Base-by-base conservation (phyloP, 1,284 basidiomycete species). In the Cronartium quercuum region DNA sequence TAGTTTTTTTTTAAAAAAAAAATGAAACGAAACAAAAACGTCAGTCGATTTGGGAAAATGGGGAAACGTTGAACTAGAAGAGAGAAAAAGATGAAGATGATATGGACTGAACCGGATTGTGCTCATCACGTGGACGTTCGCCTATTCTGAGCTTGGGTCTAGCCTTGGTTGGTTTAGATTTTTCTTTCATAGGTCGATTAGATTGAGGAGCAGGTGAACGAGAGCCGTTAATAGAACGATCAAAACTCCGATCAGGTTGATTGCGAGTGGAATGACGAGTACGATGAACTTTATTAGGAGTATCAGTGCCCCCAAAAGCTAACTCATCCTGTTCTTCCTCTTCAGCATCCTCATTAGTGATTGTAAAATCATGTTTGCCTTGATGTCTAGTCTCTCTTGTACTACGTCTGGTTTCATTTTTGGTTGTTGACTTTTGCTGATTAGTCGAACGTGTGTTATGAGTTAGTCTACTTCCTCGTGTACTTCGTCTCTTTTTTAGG, bases 281-380 rank as follows among this genome's bases (percentile, higher is more conserved):
- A 13, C 60, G 18, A 35, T 38, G 29, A 35, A 61, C 29, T 29
- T 38, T 34, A 18, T 18, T 35, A 35, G n/a, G 18, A 47, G 44
- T 10, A 10, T 47, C n/a, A 51, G 68, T 63, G 40, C 64, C 68
- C 2, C 62, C 60, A 34, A 62, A 40, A 12, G 42, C 58, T 1
- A 24, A 64, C 12, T 51, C 4, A 37, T 74, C 71, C 38, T 51
- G 10, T 18, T 61, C 64, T 18, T 13, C 6, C n/a, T 44, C 63
- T 21, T 41, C 10, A 29, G 42, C 21, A 37, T 73, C 42, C 6
- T 57, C 44, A 10, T 64, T 42, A 35, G 51, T 57, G 35, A 57
- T 58, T 21, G 64, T n/a, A n/a, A 66, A 57, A 34, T 66, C 37
- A 47, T 64, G 65, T 51, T 73, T 74, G 38, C 44, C 65, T 66